phyloP scores from a whole-genome alignment of 1,284 basidiomycete species.

The Crepidotus sp. region DNA sequence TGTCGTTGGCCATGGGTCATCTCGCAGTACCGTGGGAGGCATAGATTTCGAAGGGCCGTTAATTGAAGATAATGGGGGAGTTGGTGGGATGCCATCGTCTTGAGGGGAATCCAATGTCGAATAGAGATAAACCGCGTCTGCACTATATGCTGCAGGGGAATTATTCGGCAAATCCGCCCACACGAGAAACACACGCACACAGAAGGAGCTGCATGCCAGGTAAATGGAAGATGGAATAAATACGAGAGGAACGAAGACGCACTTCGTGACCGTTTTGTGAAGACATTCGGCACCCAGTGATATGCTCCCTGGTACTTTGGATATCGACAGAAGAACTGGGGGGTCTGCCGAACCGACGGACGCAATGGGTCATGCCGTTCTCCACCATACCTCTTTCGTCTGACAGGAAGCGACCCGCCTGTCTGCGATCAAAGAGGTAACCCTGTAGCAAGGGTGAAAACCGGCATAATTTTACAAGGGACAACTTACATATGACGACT shows the following conservation, averaged over 20 bases:
- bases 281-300: conserved; percentile 77
- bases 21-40: conserved; percentile 2
- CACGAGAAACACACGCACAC: conserved; percentile 3
- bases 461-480: background rate
- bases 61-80: conserved; percentile 13
- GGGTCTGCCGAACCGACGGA: conserved; percentile 71
- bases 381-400: conserved; percentile 66
- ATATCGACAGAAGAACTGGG: conserved; percentile 18
- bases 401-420: conserved; percentile 54
- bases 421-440: conserved; percentile 83
- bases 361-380: conserved; percentile 63
- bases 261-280: conserved; percentile 74
- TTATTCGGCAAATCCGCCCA: background rate
- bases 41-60: conserved; percentile 21
- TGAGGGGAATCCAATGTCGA: conserved; percentile 64
- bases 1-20: conserved; percentile 14
- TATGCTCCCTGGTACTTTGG: conserved; percentile 43
- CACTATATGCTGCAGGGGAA: conserved; percentile 56
- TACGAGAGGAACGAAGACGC: conserved; percentile 10
- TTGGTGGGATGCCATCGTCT: conserved; percentile 17
- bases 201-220: conserved; percentile 3
- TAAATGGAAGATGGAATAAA: background rate
- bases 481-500: conserved; percentile 54
- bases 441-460: conserved; percentile 40
- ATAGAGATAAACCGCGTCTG: conserved; percentile 75